A percentile compares a stretch with the other conserved stretches of the same genome.
Evolutionary conservation across 2,329 filamentous ascomycete species (phyloP).

Genomic region (Ascochyta koolunga): DNA sequence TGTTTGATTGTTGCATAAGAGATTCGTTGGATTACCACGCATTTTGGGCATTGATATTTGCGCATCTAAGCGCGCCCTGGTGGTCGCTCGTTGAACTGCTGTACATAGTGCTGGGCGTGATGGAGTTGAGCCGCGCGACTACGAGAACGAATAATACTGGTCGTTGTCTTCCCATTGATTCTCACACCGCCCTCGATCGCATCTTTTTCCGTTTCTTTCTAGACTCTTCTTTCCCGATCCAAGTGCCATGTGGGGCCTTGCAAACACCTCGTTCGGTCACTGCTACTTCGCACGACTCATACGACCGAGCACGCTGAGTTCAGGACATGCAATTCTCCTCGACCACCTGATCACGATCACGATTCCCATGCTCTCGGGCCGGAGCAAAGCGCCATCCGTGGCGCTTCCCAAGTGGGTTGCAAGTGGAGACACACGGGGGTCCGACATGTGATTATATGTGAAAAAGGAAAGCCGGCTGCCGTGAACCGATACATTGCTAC

Average conservation of each 20-base stretch:
- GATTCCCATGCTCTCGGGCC: constrained; percentile 5
- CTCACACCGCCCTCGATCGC: too few species aligned
- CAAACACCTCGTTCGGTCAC: background rate
- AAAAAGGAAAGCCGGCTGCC: background rate
- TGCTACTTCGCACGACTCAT: background rate
- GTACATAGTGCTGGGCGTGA: constrained; percentile 20
- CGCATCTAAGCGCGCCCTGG: constrained; percentile 17
- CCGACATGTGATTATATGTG: constrained; percentile 4
- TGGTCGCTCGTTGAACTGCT: constrained; percentile 16
- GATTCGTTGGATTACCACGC: background rate
- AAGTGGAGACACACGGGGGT: constrained; percentile 5
- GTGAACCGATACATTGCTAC: background rate
- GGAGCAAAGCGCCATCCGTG: constrained; percentile 1
- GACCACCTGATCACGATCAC: background rate
- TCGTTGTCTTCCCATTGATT: constrained; percentile 2
- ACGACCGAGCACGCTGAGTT: background rate
- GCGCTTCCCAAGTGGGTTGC: background rate
- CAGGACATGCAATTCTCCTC: constrained; percentile 4
- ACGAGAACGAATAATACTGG: constrained; percentile 9
- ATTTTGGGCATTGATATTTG: constrained; percentile 5
- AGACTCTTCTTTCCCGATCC: constrained; percentile 2
- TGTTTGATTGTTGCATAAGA: constrained; percentile 3
- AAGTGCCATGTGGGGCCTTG: background rate
- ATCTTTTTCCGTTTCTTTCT: background rate
- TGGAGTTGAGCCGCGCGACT: background rate